Conservation (phyloP, 257 asterid genomes). For the Petunia axillaris region DNA sequence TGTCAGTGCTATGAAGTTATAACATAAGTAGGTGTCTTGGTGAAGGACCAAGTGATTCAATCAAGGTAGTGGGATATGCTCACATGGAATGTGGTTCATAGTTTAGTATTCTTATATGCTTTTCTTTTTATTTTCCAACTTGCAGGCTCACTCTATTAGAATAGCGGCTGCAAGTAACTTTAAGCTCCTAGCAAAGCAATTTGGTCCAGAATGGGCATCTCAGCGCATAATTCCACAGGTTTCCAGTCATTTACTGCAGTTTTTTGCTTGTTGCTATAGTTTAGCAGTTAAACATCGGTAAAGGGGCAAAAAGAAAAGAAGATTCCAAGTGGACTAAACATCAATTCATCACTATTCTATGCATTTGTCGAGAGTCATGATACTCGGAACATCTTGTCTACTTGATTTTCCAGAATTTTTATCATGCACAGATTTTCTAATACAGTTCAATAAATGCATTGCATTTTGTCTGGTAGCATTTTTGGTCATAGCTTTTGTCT, state of each 20-base stretch:
- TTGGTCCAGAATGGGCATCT: conserved; percentile 92
- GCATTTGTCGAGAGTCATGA: not conserved
- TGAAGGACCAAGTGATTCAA: too few relatives aligned
- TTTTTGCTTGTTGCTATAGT: not conserved
- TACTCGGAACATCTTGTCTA: not conserved
- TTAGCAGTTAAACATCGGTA: not conserved
- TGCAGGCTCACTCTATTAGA: conserved; percentile 69
- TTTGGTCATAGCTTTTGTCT: not conserved
- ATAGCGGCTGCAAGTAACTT: conserved; percentile 77
- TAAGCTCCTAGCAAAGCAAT: conserved; percentile 75
- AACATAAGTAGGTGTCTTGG: not conserved
- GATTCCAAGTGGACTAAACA: not conserved
- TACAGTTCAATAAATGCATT: not conserved
- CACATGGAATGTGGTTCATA: too few relatives aligned
- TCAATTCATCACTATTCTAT: not conserved
- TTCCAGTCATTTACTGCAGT: conserved; percentile 1
- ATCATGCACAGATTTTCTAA: not conserved
- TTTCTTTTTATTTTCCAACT: not conserved
- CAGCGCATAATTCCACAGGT: conserved; percentile 88
- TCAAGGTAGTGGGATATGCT: not conserved
- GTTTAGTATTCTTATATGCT: not conserved
- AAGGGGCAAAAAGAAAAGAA: not conserved
- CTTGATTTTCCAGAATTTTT: not conserved
- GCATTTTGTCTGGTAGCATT: not conserved
- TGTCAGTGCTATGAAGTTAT: not conserved